phyloP scores from a whole-genome alignment of 2,329 filamentous ascomycete species.

The Beauveria asiatica region DNA sequence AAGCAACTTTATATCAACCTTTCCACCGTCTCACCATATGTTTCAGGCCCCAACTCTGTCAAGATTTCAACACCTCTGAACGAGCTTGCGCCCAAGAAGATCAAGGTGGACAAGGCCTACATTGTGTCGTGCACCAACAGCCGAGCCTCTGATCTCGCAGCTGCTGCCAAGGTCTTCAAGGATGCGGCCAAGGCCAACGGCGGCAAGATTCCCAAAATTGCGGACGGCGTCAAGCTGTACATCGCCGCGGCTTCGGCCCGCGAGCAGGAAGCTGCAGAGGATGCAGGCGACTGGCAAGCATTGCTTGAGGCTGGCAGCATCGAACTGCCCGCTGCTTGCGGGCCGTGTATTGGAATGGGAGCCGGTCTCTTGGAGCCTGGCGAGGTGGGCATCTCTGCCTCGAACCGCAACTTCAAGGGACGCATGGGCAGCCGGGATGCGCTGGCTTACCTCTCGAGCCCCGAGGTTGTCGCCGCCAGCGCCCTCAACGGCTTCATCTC shows the following conservation, averaged over 20 bases:
- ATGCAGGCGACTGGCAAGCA: conserved; percentile 75
- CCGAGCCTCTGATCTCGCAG: conserved; percentile 68
- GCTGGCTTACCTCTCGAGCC: conserved; percentile 78
- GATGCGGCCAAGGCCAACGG: conserved; percentile 59
- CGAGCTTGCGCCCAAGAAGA: conserved; percentile 64
- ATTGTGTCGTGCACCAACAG: conserved; percentile 87
- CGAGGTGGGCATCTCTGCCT: conserved; percentile 78
- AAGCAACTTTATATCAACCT: conserved; percentile 73
- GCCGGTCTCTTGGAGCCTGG: conserved; percentile 71
- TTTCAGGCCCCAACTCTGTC: conserved; percentile 81
- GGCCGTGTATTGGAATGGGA: conserved; percentile 67
- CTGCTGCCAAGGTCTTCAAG: conserved; percentile 77
- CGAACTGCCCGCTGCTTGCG: conserved; percentile 64
- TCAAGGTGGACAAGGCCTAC: conserved; percentile 76
- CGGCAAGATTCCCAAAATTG: conserved; percentile 60
- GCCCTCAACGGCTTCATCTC: conserved; percentile 65
- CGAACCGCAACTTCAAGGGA: conserved; percentile 77
- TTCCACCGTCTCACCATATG: conserved; percentile 70
- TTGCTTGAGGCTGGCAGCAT: conserved; percentile 73
- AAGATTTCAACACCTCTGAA: conserved; percentile 73
- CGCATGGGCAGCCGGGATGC: conserved; percentile 60
- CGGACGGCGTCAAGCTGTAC: conserved; percentile 73
- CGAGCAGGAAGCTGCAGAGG: conserved; percentile 72
- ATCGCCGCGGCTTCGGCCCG: conserved; percentile 75
- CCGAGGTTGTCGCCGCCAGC: conserved; percentile 86